Evolutionary conservation across 2,329 filamentous ascomycete species (phyloP).

Genomic region (Aureobasidium sp.): DNA sequence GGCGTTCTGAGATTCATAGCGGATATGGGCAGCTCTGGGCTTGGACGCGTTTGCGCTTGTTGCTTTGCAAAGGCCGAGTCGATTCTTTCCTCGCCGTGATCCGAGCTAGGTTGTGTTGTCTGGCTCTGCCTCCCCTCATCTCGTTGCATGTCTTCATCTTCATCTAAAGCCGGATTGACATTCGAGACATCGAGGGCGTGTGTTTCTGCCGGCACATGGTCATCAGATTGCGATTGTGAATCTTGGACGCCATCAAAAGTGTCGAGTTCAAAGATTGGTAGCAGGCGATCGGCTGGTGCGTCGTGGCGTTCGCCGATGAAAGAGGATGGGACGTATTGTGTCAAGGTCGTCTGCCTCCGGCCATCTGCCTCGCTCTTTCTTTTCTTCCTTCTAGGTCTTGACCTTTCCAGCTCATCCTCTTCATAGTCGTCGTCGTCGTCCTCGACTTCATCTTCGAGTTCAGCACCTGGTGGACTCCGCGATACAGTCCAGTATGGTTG

Average conservation of each 20-base stretch:
- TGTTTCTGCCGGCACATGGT: too few relatives aligned
- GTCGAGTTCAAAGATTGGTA: neutral
- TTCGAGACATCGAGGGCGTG: neutral
- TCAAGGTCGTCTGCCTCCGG: constrained; percentile 19
- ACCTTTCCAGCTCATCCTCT: neutral
- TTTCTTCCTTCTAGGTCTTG: constrained; percentile 15
- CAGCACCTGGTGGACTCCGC: neutral
- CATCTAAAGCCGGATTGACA: neutral
- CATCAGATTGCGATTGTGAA: neutral
- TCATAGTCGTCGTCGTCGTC: constrained; percentile 6
- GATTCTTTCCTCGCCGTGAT: neutral
- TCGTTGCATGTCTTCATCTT: neutral
- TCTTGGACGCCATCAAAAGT: neutral
- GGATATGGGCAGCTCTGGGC: neutral
- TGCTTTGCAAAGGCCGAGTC: constrained; percentile 16
- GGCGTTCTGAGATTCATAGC: neutral
- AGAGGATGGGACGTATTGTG: constrained; percentile 17
- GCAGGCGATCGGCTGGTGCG: neutral
- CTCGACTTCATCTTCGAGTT: neutral
- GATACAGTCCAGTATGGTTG: neutral
- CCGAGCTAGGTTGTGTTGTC: neutral
- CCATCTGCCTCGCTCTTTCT: constrained; percentile 3
- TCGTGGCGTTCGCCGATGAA: neutral
- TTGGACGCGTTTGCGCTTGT: constrained; percentile 13
- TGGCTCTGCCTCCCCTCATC: neutral